Evolutionary conservation across 805 yeast genomes (phyloP).

Genomic region (Barnettozyma wickerhamii): DNA sequence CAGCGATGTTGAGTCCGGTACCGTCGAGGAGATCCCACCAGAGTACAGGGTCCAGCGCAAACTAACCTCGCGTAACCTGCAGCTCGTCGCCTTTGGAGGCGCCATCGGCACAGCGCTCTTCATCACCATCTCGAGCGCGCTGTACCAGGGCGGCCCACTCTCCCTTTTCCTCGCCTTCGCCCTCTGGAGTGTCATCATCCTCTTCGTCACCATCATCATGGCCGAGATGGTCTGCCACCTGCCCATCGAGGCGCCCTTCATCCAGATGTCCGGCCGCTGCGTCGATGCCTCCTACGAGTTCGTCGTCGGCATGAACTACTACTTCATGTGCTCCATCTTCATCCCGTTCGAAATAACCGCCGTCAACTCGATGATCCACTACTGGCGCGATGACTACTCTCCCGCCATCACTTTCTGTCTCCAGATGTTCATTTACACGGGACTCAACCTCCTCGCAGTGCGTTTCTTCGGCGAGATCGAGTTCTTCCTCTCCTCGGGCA

Average conservation of each 20-base stretch:
- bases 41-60: neutral
- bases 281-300: conserved; percentile 68
- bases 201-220: conserved; percentile 54
- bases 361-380: conserved; percentile 57
- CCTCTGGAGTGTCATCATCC: conserved; percentile 61
- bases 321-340: conserved; percentile 50
- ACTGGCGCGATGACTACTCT: conserved; percentile 72
- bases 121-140: conserved; percentile 55
- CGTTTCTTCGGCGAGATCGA: conserved; percentile 76
- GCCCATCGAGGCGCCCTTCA: conserved; percentile 60
- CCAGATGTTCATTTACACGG: conserved; percentile 56
- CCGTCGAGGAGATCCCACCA: too few species aligned
- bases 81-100: conserved; percentile 66
- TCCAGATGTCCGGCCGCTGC: conserved; percentile 58
- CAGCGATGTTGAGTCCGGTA: too few species aligned
- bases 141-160: conserved; percentile 53
- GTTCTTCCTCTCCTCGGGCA: conserved; percentile 70
- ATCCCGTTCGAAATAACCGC: conserved; percentile 66
- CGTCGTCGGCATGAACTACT: conserved; percentile 63
- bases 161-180: conserved; percentile 52
- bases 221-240: conserved; percentile 62
- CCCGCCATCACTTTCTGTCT: conserved; percentile 67
- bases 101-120: conserved; percentile 63
- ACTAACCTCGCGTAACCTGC: conserved; percentile 48
- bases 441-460: conserved; percentile 69